Evolutionary conservation across 2,329 filamentous ascomycete species (phyloP).

Genomic region (Claviceps citrina): DNA sequence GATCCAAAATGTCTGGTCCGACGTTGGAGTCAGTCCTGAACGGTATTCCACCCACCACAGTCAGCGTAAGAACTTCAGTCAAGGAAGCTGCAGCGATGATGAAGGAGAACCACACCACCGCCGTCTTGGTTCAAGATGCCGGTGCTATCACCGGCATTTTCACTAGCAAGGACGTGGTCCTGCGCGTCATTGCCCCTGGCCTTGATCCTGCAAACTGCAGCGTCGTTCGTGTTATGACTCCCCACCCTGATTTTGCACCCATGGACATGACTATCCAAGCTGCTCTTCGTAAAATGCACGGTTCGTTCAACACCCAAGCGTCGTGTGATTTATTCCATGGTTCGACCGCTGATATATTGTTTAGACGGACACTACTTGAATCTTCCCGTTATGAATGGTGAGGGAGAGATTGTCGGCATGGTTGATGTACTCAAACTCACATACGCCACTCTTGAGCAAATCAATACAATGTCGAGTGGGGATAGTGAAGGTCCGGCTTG

Average conservation of each 20-base stretch:
- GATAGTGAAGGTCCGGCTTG: conserved; percentile 92
- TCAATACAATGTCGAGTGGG: conserved; percentile 81
- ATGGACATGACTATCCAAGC: conserved; percentile 99
- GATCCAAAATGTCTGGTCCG: conserved; percentile 93
- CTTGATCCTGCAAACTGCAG: conserved; percentile 90
- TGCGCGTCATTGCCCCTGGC: conserved; percentile 92
- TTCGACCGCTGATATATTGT: conserved; percentile 7
- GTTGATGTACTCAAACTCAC: conserved; percentile 97
- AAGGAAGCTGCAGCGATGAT: conserved; percentile 90
- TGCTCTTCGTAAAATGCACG: conserved; percentile 96
- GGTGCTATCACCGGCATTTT: conserved; percentile 97
- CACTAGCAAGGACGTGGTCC: conserved; percentile 96
- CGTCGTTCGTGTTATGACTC: conserved; percentile 97
- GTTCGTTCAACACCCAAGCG: conserved; percentile 34
- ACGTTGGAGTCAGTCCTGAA: conserved; percentile 90
- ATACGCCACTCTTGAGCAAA: conserved; percentile 93
- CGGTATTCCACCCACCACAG: conserved; percentile 80
- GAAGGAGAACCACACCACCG: conserved; percentile 98
- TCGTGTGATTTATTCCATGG: neutral
- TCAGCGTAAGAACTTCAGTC: conserved; percentile 89
- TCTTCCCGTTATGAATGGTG: conserved; percentile 93
- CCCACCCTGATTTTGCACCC: conserved; percentile 94
- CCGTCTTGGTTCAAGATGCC: conserved; percentile 89
- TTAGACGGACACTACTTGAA: conserved; percentile 95
- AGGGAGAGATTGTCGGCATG: conserved; percentile 97